Evolutionary conservation across 2,329 filamentous ascomycete species (phyloP).

Genomic region (Fusarium protoensiforme): DNA sequence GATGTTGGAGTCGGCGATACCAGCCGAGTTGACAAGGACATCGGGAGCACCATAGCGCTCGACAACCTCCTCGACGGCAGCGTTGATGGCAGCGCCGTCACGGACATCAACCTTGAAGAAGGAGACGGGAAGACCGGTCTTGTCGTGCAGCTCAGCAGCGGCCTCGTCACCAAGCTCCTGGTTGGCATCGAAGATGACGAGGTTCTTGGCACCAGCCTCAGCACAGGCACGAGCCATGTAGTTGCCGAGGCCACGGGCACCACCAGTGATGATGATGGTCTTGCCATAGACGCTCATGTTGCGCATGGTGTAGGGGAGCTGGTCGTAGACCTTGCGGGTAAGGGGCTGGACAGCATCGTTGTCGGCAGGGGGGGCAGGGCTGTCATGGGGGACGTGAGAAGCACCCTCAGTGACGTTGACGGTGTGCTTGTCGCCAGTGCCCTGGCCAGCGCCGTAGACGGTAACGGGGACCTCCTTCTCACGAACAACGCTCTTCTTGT

Average conservation of each 20-base stretch:
- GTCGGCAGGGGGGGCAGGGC: slow-evolving; percentile 53
- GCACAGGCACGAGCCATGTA: slow-evolving; percentile 82
- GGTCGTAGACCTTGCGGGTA: slow-evolving; percentile 62
- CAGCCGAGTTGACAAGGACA: slow-evolving; percentile 82
- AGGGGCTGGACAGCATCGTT: slow-evolving; percentile 64
- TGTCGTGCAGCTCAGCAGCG: slow-evolving; percentile 75
- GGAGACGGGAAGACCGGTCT: slow-evolving; percentile 77
- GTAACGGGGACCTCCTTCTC: slow-evolving; percentile 69
- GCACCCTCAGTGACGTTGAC: slow-evolving; percentile 61
- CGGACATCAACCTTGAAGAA: slow-evolving; percentile 86
- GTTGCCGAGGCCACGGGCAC: slow-evolving; percentile 81
- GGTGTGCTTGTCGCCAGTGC: slow-evolving; percentile 63
- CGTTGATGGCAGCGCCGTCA: slow-evolving; percentile 75
- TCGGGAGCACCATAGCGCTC: slow-evolving; percentile 76
- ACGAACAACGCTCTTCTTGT: slow-evolving; percentile 64
- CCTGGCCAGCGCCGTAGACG: slow-evolving; percentile 60
- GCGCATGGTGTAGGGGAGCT: slow-evolving; percentile 73
- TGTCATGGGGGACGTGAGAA: slow-evolving; percentile 56
- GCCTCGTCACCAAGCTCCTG: slow-evolving; percentile 78
- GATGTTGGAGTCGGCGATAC: slow-evolving; percentile 87
- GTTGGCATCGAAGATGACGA: slow-evolving; percentile 82
- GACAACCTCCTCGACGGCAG: slow-evolving; percentile 74
- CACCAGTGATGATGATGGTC: slow-evolving; percentile 79
- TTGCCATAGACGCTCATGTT: slow-evolving; percentile 77
- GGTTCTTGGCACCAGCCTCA: slow-evolving; percentile 78